Base-by-base conservation (phyloP, 1,139 yeast genomes). In the Saccharomycopsis hybrid region DNA sequence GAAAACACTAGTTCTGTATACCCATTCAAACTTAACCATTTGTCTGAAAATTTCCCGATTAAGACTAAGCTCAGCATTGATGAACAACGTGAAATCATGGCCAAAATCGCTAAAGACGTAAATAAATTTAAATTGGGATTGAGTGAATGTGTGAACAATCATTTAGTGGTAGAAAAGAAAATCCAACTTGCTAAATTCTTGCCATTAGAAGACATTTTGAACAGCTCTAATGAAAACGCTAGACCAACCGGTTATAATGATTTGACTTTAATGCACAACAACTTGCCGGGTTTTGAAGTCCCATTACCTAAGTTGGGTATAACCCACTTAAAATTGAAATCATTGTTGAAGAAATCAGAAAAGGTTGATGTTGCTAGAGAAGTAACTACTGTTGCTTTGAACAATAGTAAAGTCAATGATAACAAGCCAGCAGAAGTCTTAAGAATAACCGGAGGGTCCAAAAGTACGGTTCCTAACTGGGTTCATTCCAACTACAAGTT, bases 11-110 rank as follows among this genome's bases (percentile, higher is more conserved):
- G 82, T 60, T 86, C 96, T 27, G 97, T 92, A 40, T 92, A 78
- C 67, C 97, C 98, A 52, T 88, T 92, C 74, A 90, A 89, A 68
- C 73, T 90, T 56, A 71, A 85, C 47, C 82, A 84, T 64, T 68
- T 84, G 48, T 73, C 85, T 13, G 71, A 73, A 28, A 61, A 67
- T 44, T 81, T 82, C 75, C 88, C 90, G 58, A 66, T 80, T 44
- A 65, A 73, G 47, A 59, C 67, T 43, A 66, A 69, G 46, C 64
- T 67, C 36, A 68, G 67, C 39, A 56, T 62, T 11, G 62, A 62
- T 31, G 58, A 65, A 2, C 58, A 64, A 41, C 62, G 67, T 37
- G 64, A 64, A 18, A 68, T 67, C 67, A 62, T 69, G 66, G 61
- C 67, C 59, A 55, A 60, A 37, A 70, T 84, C 54, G 72, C 72